A percentile compares a stretch with the other conserved stretches of the same genome.
These are phyloP conservation scores for Wickerhamiella dianesei DNA, from an alignment of 805 yeast genomes.

Conservation along the genomic window DNA sequence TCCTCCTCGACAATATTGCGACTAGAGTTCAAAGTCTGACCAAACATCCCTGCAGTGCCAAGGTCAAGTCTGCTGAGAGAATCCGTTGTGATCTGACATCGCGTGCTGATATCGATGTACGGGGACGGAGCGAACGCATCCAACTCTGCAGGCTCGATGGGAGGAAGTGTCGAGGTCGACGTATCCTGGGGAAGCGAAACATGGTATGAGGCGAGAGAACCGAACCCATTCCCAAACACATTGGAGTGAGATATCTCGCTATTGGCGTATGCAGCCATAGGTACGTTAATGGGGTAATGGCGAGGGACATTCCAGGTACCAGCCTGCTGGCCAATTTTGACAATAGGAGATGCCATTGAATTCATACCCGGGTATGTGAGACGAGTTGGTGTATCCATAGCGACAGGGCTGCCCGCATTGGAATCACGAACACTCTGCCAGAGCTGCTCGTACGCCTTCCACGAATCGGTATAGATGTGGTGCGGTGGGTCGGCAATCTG, in stretches of 20 bases:
- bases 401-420: neutral
- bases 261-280: too few relatives aligned
- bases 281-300: too few relatives aligned
- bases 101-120: too few relatives aligned
- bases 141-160: too few relatives aligned
- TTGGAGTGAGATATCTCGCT: too few relatives aligned
- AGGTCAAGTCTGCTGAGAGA: neutral
- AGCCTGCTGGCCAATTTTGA: neutral
- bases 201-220: too few relatives aligned
- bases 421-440: neutral
- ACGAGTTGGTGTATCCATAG: neutral
- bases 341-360: neutral
- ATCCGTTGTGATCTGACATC: neutral
- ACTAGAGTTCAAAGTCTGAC: neutral
- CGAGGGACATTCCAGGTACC: too few relatives aligned
- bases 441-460: constrained; percentile 1
- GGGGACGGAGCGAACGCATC: too few relatives aligned
- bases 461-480: constrained; percentile 3
- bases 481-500: constrained; percentile 2
- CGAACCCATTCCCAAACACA: too few relatives aligned
- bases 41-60: neutral
- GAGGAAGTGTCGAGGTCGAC: too few relatives aligned
- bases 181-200: too few relatives aligned
- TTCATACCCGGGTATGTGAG: neutral
- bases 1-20: too few relatives aligned